Evolutionary conservation across 2,329 filamentous ascomycete species (phyloP), one percentile per base, ranked within the genome.

Genomic region (Salinomyces thailandicus): DNA sequence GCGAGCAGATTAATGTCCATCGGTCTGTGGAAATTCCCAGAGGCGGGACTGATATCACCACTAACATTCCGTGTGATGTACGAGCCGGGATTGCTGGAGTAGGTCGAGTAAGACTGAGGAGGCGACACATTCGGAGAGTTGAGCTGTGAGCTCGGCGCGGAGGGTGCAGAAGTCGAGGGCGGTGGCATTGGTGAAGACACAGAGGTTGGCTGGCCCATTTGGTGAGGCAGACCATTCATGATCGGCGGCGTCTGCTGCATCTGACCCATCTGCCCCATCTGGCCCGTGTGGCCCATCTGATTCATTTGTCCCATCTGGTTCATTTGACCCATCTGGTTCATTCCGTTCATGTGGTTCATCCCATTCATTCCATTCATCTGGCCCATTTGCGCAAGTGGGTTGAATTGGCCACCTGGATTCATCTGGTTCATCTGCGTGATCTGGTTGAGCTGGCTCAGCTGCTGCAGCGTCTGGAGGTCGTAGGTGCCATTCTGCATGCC

Each of bases 121-220:
- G 91, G 91, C 14, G 89, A 96, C 34, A 95, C 85, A 60, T 95
- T 94, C 31, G 89, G 89, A n/a, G 89, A 96, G 38, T 73, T 84
- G 38, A 93, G 68, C 43, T 85, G 81, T 11, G 89, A 95, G 11
- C 77, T 77, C 8, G 89, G 89, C 12, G 89, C 87, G 19, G 87
- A 95, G 53, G 85, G 81, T 45, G 89, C 85, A 57, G 84, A 81
- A 44, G 75, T 77, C 24, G 80, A 39, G 79, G 82, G 44, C 43
- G 85, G 84, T 53, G 79, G 73, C 77, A 93, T 27, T 16, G 26
- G 20, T 8, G 35, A 26, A 7, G 34, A 27, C 33, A 36, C 31
- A 19, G 36, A 29, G 9, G 16, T 19, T 19, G 33, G 27, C 17
- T 9, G 9, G 24, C 22, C 30, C 32, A 29, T 35, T n/a, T 35